Evolutionary conservation across 345 rosid species (phyloP), one percentile per base, ranked within the genome.

Genomic region (Sonneratia alba): DNA sequence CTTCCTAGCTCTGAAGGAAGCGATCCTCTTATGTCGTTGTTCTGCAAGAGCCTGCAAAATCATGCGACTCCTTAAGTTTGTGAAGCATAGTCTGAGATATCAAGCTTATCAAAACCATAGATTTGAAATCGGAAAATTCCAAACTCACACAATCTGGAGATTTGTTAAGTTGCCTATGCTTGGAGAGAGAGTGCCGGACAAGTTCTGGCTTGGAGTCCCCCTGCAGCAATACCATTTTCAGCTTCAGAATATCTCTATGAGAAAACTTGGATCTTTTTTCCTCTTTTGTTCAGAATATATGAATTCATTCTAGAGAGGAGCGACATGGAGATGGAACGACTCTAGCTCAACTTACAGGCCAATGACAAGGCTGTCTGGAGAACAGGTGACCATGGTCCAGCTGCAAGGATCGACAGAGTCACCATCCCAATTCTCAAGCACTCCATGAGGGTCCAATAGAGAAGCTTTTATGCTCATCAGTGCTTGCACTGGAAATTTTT

Each of bases 1-100:
- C 79, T 82, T 74, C 92, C 87, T 38, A 95, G 69, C 81, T 90
- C 99, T 14, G 84, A 40, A 72, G 97, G 97, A 76, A 95, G 80
- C 7, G 78, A 77, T 62, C 99, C 99, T 49, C 91, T 86, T 77
- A 95, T 92, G 82, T 95, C 92, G 80, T 95, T 95, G 79, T 90
- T 90, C 80, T 92, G 96, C 63, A 74, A 74, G 45, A 74, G 72
- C 77, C 77, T 74, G 73, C 70, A 69, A n/a, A 32, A 6, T 45
- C 34, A n/a, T 40, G n/a, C 21, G 55, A 42, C 22, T 8, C 36
- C 19, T 67, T 34, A 16, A 53, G 14, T 18, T 59, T 59, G 2
- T 9, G 0, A 22, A 10, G 7, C 6, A 59, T 18, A 53, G 4
- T 55, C 59, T 55, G 59, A 18, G 15, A 22, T 59, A 59, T 59